These are phyloP conservation scores for Neoscytalidium dimidiatum DNA, from an alignment of 2,329 filamentous ascomycete species.

Conservation along the genomic window DNA sequence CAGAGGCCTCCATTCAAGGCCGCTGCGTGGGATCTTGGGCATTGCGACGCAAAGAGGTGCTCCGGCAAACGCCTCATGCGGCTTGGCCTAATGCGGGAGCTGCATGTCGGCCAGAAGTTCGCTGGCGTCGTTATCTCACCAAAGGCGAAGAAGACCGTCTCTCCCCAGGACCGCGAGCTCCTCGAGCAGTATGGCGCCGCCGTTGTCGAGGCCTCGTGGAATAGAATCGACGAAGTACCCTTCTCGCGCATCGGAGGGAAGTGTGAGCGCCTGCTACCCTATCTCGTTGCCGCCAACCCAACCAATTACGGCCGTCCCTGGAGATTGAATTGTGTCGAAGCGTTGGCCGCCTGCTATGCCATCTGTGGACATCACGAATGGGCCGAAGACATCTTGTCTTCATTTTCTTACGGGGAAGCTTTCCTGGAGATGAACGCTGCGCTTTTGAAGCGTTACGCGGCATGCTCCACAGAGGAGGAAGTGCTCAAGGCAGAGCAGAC, in stretches of 20 bases:
- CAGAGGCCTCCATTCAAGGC: conserved; percentile 69
- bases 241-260: conserved; percentile 91
- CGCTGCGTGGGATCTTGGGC: conserved; percentile 95
- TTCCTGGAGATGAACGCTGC: conserved; percentile 90
- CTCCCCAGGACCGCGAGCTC: conserved; percentile 77
- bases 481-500: conserved; percentile 82
- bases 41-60: conserved; percentile 96
- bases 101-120: conserved; percentile 89
- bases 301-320: conserved; percentile 98
- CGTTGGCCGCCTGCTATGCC: conserved; percentile 85
- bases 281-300: conserved; percentile 92
- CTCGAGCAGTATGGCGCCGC: conserved; percentile 89
- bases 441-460: conserved; percentile 80
- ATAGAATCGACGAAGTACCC: conserved; percentile 84
- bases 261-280: conserved; percentile 87
- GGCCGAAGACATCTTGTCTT: conserved; percentile 79
- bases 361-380: conserved; percentile 92
- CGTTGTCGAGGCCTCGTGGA: conserved; percentile 97
- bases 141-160: conserved; percentile 84
- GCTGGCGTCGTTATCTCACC: conserved; percentile 92
- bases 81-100: conserved; percentile 87
- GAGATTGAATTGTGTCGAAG: conserved; percentile 94
- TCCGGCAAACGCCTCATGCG: conserved; percentile 94
- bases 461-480: conserved; percentile 76
- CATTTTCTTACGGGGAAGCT: conserved; percentile 84